Conservation (phyloP, 805 yeast species). For the Sungouiella blattae region DNA sequence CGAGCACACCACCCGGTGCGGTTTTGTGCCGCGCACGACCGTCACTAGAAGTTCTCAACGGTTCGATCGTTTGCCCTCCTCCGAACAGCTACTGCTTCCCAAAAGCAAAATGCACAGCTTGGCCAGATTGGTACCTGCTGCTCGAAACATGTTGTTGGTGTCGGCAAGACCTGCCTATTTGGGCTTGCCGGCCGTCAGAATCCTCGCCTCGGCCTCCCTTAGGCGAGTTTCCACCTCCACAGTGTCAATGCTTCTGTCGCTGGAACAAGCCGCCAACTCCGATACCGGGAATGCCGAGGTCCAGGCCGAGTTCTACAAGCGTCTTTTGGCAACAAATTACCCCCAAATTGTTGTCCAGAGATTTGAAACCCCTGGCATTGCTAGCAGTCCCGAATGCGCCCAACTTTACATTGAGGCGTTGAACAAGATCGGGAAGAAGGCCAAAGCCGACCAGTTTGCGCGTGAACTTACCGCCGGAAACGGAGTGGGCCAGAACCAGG, state of each 20-base stretch:
- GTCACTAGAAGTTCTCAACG: no score
- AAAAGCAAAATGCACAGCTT: conserved; percentile 3
- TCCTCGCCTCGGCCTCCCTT: conserved; percentile 1
- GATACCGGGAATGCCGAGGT: conserved; percentile 62
- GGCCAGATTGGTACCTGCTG: no score
- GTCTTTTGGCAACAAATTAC: conserved; percentile 72
- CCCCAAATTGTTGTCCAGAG: conserved; percentile 97
- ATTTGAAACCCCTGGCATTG: conserved; percentile 91
- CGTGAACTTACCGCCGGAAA: conserved; percentile 29
- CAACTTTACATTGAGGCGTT: conserved; percentile 78
- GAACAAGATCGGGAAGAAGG: conserved; percentile 68
- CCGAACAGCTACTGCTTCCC: no score
- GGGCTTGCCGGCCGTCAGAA: not conserved
- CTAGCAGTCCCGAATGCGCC: conserved; percentile 75
- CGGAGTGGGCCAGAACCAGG: conserved; percentile 3
- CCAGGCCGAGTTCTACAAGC: conserved; percentile 82
- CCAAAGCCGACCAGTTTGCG: conserved; percentile 70
- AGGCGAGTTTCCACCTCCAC: conserved; percentile 24
- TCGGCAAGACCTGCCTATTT: conserved; percentile 1
- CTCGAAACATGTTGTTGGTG: conserved; percentile 1
- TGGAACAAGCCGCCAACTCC: conserved; percentile 85
- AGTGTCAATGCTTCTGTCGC: conserved; percentile 30
- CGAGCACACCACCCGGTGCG: no score
- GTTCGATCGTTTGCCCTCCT: no score
- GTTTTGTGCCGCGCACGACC: no score